These are phyloP conservation scores for Russula sp. DNA, from an alignment of 768 basidiomycete genomes.

Conservation along the genomic window DNA sequence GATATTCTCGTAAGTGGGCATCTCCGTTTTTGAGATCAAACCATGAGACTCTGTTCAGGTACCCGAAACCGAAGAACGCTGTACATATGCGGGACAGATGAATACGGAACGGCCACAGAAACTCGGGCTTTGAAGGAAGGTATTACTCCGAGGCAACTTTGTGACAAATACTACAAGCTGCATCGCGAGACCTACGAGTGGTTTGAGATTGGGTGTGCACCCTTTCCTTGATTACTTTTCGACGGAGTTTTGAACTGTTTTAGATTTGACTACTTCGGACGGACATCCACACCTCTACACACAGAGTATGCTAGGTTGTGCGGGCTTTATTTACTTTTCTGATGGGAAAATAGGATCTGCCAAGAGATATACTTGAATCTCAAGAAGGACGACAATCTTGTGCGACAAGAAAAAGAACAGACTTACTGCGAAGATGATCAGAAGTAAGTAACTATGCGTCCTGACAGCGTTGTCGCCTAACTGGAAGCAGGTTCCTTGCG, in stretches of 20 bases:
- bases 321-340: neutral
- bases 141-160: constrained; percentile 72
- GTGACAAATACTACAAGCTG: constrained; percentile 85
- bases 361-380: constrained; percentile 89
- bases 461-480: constrained; percentile 24
- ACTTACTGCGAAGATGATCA: constrained; percentile 92
- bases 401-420: constrained; percentile 85
- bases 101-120: constrained; percentile 99
- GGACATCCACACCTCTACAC: constrained; percentile 87
- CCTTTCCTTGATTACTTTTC: neutral
- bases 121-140: constrained; percentile 92
- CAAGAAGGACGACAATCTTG: constrained; percentile 69
- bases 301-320: constrained; percentile 60
- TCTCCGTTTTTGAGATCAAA: constrained; percentile 13
- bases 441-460: constrained; percentile 49
- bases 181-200: constrained; percentile 94
- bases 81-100: constrained; percentile 97
- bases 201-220: constrained; percentile 87
- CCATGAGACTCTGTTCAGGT: constrained; percentile 36
- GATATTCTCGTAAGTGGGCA: constrained; percentile 56
- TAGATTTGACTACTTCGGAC: constrained; percentile 94
- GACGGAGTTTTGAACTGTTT: neutral
- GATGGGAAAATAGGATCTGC: constrained; percentile 57
- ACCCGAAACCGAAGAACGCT: constrained; percentile 86
- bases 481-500: constrained; percentile 71